Base-by-base conservation (phyloP, 306 rosid genomes). In the Sphenostylis stenocarpa region DNA sequence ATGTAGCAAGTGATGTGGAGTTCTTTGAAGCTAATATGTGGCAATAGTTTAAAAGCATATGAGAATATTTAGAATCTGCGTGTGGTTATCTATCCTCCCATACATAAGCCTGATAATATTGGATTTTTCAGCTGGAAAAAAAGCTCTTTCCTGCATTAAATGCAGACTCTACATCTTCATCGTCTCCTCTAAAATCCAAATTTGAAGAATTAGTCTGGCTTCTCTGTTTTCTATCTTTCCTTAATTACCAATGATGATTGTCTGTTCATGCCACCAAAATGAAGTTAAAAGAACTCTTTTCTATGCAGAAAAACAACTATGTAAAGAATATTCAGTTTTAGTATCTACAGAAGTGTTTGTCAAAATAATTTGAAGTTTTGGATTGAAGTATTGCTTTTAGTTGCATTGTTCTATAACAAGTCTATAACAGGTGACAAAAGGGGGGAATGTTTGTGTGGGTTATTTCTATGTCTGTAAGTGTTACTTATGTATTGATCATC, bases 371-470 rank as follows among this genome's bases (percentile, higher is more conserved):
- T 21, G 1, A 61, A 61, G 49, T 53, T 80, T 39, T 33, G 26
- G 76, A 23, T 67, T 73, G 2, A 67, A 67, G 39, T 19, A 67
- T 75, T 58, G 19, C 71, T 29, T 81, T 75, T 58, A 68, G 48
- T 16, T 47, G 36, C 65, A 76, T 51, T 10, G 12, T n/a, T n/a
- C n/a, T 28, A 20, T 24, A 33, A 36, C 47, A 70, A 41, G 47
- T 57, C 55, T 3, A 21, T 34, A 70, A 57, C 21, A 57, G 68
- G 67, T 21, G 48, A 10, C 16, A 52, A 26, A 41, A 72, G 23
- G 13, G 48, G 81, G 61, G n/a, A 67, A 24, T 77, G 75, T 67
- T 56, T 53, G 17, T 39, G 57, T 52, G 51, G 44, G 21, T 52
- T 70, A 55, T 41, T 17, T 52, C 14, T 39, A 70, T 21, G 60